Evolutionary conservation across 768 basidiomycete species (phyloP), one percentile per base, ranked within the genome.

Genomic region (Suillus tomentosus): DNA sequence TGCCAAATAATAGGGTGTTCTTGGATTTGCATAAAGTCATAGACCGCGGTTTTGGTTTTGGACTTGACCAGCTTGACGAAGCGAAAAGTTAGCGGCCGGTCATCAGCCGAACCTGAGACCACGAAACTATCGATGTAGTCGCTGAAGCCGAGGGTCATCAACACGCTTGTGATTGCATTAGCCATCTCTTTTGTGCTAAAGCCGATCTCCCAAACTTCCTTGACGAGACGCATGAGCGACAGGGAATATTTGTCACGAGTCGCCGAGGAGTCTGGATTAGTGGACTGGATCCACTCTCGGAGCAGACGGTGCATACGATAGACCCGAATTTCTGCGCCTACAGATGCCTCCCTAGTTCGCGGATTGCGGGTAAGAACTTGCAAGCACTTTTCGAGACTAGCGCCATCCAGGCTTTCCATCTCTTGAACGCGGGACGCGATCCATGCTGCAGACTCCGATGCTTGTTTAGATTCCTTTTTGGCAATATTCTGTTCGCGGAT

Each of bases 1-100:
- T 91, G 89, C 87, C 89, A 91, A 14, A 78, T 74, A 10, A 87
- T 72, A 1, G 87, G 85, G 64, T 86, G 77, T 63, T 89, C 87
- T 2, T 67, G 75, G 62, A 89, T 82, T 1, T 64, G 69, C 86
- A 90, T 87, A 66, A 84, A 89, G 14, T 77, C 69, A 65, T 86
- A 71, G 10, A 79, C 58, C 0, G 81, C 74, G 9, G 70, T 69
- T 42, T 75, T 74, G 8, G 77, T 78, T 66, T 80, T 83, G 13
- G 81, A 79, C 62, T 80, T 80, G 64, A 85, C 64, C n/a, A 90
- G 73, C 64, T 88, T 85, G 48, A 82, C 71, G 67, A 87, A 86
- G 62, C 80, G 77, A 75, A 91, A 89, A 22, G 73, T 69, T 17
- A 85, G 72, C 8, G 67, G 65, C 45, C 67, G 68, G 62, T 80